Evolutionary conservation across 345 rosid genomes (phyloP).

Genomic region (Murraya koenigii): DNA sequence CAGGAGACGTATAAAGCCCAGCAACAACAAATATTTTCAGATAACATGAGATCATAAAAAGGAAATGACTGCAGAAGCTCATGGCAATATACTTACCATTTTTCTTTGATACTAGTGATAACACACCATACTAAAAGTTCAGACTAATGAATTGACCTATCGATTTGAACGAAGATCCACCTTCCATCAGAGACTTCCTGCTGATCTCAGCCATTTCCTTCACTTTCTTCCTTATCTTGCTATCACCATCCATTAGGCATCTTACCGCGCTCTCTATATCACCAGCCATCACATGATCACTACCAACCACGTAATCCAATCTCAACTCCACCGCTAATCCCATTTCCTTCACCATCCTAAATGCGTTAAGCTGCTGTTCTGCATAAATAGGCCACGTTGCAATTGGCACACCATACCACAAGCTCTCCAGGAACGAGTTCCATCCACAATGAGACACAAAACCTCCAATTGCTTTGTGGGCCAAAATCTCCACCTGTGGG

Average conservation of each 20-base stretch:
- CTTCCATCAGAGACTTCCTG: background rate
- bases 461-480: conserved; percentile 34
- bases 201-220: conserved; percentile 21
- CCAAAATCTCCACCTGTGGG: conserved; percentile 37
- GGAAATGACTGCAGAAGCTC: background rate
- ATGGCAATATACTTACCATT: background rate
- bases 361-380: conserved; percentile 56
- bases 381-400: conserved; percentile 50
- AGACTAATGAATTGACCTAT: background rate
- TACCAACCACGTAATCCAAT: conserved; percentile 29
- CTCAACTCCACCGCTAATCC: conserved; percentile 36
- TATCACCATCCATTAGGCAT: conserved; percentile 35
- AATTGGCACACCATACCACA: conserved; percentile 47
- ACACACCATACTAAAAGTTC: background rate
- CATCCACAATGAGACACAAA: conserved; percentile 57
- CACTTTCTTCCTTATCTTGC: conserved; percentile 36
- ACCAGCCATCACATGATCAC: background rate
- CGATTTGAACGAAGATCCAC: background rate
- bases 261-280: background rate
- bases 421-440: conserved; percentile 51
- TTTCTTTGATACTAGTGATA: background rate
- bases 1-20: background rate
- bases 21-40: background rate
- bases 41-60: background rate
- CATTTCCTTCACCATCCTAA: conserved; percentile 40